Evolutionary conservation across 495 filamentous ascomycete species (phyloP).

Genomic region (Lasiosphaeris hirsuta): DNA sequence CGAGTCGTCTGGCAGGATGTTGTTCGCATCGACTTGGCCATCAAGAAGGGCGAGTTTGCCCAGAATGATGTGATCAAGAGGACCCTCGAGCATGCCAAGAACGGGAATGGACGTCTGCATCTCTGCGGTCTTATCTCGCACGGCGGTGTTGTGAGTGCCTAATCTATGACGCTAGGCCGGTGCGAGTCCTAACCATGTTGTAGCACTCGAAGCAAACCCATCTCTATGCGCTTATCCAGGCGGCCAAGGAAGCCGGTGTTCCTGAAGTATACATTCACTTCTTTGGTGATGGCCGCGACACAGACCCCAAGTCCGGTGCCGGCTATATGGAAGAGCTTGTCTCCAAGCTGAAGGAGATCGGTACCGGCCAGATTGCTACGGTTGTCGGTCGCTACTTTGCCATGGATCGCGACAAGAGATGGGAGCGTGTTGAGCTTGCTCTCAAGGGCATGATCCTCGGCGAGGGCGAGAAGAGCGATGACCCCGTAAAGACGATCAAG

Average conservation of each 20-base stretch:
- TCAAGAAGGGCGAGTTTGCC: slow-evolving; percentile 83
- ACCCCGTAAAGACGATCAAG: slow-evolving; percentile 82
- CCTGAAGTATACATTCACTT: slow-evolving; percentile 97
- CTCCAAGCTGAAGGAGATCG: slow-evolving; percentile 74
- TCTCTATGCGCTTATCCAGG: slow-evolving; percentile 77
- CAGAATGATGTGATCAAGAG: slow-evolving; percentile 75
- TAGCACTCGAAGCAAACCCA: slow-evolving; percentile 92
- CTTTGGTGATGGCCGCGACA: slow-evolving; percentile 96
- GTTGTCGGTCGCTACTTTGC: slow-evolving; percentile 95
- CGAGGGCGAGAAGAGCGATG: slow-evolving; percentile 78
- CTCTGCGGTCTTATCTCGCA: slow-evolving; percentile 87
- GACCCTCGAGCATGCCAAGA: slow-evolving; percentile 76
- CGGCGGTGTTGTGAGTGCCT: slow-evolving; percentile 73
- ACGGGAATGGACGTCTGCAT: slow-evolving; percentile 87
- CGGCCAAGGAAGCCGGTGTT: slow-evolving; percentile 82
- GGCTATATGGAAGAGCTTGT: slow-evolving; percentile 84
- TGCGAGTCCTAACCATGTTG: slow-evolving; percentile 1
- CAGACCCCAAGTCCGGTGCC: slow-evolving; percentile 86
- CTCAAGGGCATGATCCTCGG: slow-evolving; percentile 81
- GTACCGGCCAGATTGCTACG: slow-evolving; percentile 83
- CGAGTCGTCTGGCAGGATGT: slow-evolving; percentile 99
- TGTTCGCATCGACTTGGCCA: slow-evolving; percentile 90
- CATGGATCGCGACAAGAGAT: slow-evolving; percentile 99
- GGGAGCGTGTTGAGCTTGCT: slow-evolving; percentile 89
- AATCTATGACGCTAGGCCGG: neutral